phyloP scores from a whole-genome alignment of 2,329 filamentous ascomycete species.

The Cladosporium cucumerinum region DNA sequence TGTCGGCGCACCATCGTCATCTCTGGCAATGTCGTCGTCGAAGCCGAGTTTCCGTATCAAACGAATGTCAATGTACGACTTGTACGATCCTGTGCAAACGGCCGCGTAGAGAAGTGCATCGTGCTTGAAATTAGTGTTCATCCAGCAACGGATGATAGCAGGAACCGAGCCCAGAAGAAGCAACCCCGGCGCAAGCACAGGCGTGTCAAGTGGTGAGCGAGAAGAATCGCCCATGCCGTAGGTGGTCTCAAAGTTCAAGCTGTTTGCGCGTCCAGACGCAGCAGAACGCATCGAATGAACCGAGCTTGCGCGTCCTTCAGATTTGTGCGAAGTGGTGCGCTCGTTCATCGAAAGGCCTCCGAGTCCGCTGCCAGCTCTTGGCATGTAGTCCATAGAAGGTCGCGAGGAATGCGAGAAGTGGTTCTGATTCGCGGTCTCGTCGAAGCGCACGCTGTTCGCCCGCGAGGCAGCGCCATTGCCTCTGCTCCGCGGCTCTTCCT shows the following conservation, averaged over 20 bases:
- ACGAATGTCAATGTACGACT: slow-evolving; percentile 73
- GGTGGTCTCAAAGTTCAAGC: slow-evolving; percentile 78
- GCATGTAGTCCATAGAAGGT: slow-evolving; percentile 77
- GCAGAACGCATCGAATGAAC: slow-evolving; percentile 74
- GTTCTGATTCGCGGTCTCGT: slow-evolving; percentile 89
- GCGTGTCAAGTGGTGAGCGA: slow-evolving; percentile 67
- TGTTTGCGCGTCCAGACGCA: slow-evolving; percentile 78
- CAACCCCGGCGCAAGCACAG: slow-evolving; percentile 75
- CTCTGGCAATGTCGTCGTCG: slow-evolving; percentile 48
- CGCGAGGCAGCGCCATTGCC: slow-evolving; percentile 77
- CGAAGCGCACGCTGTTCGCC: slow-evolving; percentile 95
- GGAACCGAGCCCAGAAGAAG: slow-evolving; percentile 86
- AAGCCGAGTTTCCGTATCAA: slow-evolving; percentile 74
- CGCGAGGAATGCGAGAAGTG: slow-evolving; percentile 82
- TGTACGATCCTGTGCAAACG: slow-evolving; percentile 86
- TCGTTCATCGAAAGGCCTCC: slow-evolving; percentile 80
- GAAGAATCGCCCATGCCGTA: slow-evolving; percentile 61
- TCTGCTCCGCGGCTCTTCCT: slow-evolving; percentile 74
- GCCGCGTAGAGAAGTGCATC: slow-evolving; percentile 86
- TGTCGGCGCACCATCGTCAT: slow-evolving; percentile 58
- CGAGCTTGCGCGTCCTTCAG: slow-evolving; percentile 90
- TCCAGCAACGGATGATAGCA: slow-evolving; percentile 92
- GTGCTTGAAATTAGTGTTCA: slow-evolving; percentile 86
- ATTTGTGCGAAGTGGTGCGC: slow-evolving; percentile 88
- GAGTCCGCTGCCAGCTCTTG: slow-evolving; percentile 66